A percentile compares a stretch with the other conserved stretches of the same genome.
Conservation (phyloP, 192 early-diverging fungal genomes). For the Allomyces macrogynus region DNA sequence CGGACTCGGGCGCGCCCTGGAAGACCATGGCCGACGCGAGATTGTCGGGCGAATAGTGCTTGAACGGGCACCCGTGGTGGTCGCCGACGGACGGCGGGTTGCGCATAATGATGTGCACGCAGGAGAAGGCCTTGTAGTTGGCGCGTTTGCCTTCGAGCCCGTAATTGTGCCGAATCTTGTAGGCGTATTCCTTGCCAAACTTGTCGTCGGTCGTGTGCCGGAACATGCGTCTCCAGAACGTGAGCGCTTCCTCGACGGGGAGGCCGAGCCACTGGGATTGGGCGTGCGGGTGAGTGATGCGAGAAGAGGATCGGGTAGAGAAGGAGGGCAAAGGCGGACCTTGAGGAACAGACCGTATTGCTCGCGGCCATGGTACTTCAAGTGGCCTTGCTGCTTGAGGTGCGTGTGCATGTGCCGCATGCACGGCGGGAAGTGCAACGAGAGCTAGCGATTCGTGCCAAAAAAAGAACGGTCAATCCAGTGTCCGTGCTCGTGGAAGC, state of each 20-base stretch:
- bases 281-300: not conserved
- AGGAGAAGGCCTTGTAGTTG: conserved; percentile 56
- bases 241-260: conserved; percentile 65
- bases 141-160: conserved; percentile 77
- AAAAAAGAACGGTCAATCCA: not conserved
- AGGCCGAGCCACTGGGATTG: conserved; percentile 54
- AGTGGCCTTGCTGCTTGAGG: conserved; percentile 52
- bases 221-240: conserved; percentile 82
- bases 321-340: conserved; percentile 8
- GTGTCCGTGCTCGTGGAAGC: not conserved
- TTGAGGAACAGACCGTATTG: conserved; percentile 90
- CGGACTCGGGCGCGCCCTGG: conserved; percentile 34
- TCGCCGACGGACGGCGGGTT: conserved; percentile 63
- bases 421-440: conserved; percentile 67
- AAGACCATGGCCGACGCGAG: conserved; percentile 35
- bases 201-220: conserved; percentile 58
- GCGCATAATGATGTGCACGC: conserved; percentile 65
- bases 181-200: conserved; percentile 83
- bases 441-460: conserved; percentile 13
- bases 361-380: conserved; percentile 71
- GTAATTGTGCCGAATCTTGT: conserved; percentile 91
- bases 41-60: conserved; percentile 47
- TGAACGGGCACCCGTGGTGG: conserved; percentile 90
- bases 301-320: not conserved
- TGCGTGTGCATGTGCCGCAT: conserved; percentile 64